Evolutionary conservation across 2,329 filamentous ascomycete genomes (phyloP), one percentile per base, ranked within the genome.

Genomic region (Endoconidiophora laricicola): DNA sequence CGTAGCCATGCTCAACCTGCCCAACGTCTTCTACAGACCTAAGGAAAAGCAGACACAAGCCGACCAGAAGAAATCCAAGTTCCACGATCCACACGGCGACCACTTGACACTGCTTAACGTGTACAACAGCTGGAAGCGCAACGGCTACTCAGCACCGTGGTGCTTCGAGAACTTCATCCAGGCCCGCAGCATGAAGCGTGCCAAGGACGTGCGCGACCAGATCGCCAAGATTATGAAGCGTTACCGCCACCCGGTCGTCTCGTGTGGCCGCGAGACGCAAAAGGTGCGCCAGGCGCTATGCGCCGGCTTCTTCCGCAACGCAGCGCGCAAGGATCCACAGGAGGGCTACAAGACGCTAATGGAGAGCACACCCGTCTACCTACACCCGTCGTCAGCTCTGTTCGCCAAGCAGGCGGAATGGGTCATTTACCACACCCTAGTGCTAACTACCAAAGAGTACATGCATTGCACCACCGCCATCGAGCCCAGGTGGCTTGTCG

Each of bases 91-190:
- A 0, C 79, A 86, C 51, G 91, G 91, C 48, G 91, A 98, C 61
- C 91, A 98, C 60, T 72, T 98, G 10, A 98, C 91, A 0, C 72
- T 96, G 0, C 76, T 98, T 41, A 98, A 98, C 58, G 88, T 98
- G 0, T 98, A 94, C 69, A 94, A 95, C 60, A 80, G 77, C n/a
- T 98, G 91, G 91, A 94, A 94, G 63, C 74, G 81, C 42, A 83
- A 79, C 55, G 81, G 81, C 5, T 94, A 78, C 66, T 83, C 79
- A 46, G 85, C 79, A 52, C 80, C 88, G 0, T 98, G 91, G 91
- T 96, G 91, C 62, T 90, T 86, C 57, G 93, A 98, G 61, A 95
- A 98, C 65, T 98, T 94, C 63, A 91, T 98, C 62, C 88, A 96
- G 62, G 87, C 86, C 3, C 78, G 88, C 2, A 81, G 80, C 33